These are phyloP conservation scores for Ustilago hordei DNA, from an alignment of 1,284 basidiomycete genomes.

Conservation along the genomic window DNA sequence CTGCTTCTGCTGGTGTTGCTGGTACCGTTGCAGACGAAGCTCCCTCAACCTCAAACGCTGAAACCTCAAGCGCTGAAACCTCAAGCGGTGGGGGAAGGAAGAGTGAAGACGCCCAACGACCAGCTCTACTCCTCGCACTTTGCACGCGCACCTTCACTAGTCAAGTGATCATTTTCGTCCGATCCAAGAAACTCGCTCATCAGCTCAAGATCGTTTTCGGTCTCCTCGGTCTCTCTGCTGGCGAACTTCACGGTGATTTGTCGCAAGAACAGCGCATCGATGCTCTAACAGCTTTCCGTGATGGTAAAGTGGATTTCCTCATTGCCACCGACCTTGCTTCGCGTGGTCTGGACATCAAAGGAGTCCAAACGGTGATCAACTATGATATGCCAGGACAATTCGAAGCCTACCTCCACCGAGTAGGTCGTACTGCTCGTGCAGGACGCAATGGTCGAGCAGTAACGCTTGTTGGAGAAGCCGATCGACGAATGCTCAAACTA, in stretches of 20 bases:
- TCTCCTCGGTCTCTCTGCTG: constrained; percentile 85
- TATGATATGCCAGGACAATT: constrained; percentile 97
- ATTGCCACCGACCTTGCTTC: constrained; percentile 99
- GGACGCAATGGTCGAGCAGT: constrained; percentile 76
- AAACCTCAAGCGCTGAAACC: not conserved
- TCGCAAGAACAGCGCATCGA: constrained; percentile 97
- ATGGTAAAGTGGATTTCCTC: constrained; percentile 81
- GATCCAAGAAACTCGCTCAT: constrained; percentile 98
- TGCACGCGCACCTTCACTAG: constrained; percentile 85
- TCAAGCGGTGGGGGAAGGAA: constrained; percentile 7
- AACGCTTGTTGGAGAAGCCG: constrained; percentile 93
- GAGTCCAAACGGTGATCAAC: constrained; percentile 95
- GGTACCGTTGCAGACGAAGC: constrained; percentile 80
- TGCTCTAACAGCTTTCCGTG: constrained; percentile 84
- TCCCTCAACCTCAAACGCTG: constrained; percentile 21
- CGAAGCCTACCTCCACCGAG: constrained; percentile 96
- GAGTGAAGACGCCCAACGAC: constrained; percentile 92
- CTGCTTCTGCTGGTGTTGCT: constrained; percentile 39
- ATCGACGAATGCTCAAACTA: constrained; percentile 95
- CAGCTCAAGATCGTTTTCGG: constrained; percentile 93
- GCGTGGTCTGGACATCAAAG: constrained; percentile 96
- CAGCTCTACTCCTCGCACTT: constrained; percentile 88
- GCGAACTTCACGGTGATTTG: constrained; percentile 95
- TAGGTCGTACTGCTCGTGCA: constrained; percentile 74
- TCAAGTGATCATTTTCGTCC: constrained; percentile 98